Base-by-base conservation (phyloP, 306 rosid genomes). In the Dalbergia oliveri region DNA sequence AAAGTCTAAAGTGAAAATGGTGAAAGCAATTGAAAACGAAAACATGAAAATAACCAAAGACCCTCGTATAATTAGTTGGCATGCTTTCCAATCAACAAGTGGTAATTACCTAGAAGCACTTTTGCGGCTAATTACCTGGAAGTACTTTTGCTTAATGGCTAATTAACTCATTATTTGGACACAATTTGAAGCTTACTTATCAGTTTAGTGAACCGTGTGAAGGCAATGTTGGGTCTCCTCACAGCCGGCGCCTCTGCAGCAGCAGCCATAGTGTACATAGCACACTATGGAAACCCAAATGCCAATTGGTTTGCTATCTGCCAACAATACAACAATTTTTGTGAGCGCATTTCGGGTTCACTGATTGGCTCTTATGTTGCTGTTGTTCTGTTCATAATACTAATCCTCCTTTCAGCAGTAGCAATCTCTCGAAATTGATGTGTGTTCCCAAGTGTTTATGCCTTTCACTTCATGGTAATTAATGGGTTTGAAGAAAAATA, bases 201-300 rank as follows among this genome's bases (percentile, higher is more conserved):
- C 31, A 66, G 9, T 35, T 47, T 21, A 54, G 50, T 57, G 58
- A 50, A 60, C 64, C 9, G 58, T 84, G 77, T 82, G 54, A 84
- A 90, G 91, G 85, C 62, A 18, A 88, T 87, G 90, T 4, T 86
- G 91, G 89, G 81, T 73, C 83, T 91, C 41, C 35, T 87, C 4
- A 72, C 86, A 51, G 84, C 86, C 0, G 90, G 82, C 45, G 91
- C 92, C 26, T 90, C 94, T 0, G 88, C 92, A 51, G 91, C 94
- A 65, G 21, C 90, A 66, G 67, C 88, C 0, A 85, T 86, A 60
- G 91, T 88, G 26, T 71, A 51, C 79, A 43, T 91, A 76, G 93
- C 92, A 65, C 89, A 91, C 49, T 6, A 88, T 5, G 95, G 93
- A 33, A 89, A 84, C 75, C 31, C 90, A 39, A 33, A 4, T 47